Percentiles rank a stretch among this genome's conserved stretches.
Evolutionary conservation across 371 early-diverging fungal genomes (phyloP).

Genomic region (Apophysomyces trapeziformis): DNA sequence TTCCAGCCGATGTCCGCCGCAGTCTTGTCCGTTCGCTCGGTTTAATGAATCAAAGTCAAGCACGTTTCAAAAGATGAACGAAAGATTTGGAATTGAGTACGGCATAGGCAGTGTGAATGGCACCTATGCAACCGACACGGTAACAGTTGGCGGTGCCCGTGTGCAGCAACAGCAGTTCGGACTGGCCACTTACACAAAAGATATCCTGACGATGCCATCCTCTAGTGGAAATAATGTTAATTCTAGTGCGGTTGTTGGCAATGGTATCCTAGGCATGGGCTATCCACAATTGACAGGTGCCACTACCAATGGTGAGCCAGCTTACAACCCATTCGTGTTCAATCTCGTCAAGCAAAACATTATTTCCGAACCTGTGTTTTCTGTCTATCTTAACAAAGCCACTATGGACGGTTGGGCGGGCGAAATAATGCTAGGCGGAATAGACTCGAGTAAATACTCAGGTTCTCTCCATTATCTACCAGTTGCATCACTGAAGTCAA

Average conservation of each 20-base stretch:
- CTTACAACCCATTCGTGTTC: slow-evolving; percentile 49
- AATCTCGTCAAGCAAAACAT: slow-evolving; percentile 41
- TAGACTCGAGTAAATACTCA: slow-evolving; percentile 52
- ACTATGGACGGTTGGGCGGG: slow-evolving; percentile 47
- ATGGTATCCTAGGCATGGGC: slow-evolving; percentile 56
- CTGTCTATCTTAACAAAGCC: slow-evolving; percentile 41
- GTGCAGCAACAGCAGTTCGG: slow-evolving; percentile 51
- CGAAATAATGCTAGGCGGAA: slow-evolving; percentile 65
- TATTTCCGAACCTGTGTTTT: slow-evolving; percentile 45
- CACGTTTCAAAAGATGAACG: slow-evolving; percentile 20
- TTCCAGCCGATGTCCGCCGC: slow-evolving; percentile 22
- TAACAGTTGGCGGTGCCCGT: slow-evolving; percentile 36
- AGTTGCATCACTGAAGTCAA: slow-evolving; percentile 34
- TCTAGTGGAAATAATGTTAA: slow-evolving; percentile 11
- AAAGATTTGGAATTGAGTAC: slow-evolving; percentile 29
- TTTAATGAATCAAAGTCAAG: slow-evolving; percentile 28
- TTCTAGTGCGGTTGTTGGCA: slow-evolving; percentile 24
- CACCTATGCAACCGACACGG: slow-evolving; percentile 33
- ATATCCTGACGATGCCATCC: slow-evolving; percentile 38
- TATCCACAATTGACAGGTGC: slow-evolving; percentile 48
- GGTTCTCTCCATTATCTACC: slow-evolving; percentile 57
- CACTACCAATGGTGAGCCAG: slow-evolving; percentile 28
- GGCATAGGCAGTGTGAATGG: slow-evolving; percentile 40
- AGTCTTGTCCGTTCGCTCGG: slow-evolving; percentile 29
- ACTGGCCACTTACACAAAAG: slow-evolving; percentile 34